These are phyloP conservation scores for Fimicolochytrium jonesii DNA, from an alignment of 192 early-diverging fungal species.

Conservation along the genomic window DNA sequence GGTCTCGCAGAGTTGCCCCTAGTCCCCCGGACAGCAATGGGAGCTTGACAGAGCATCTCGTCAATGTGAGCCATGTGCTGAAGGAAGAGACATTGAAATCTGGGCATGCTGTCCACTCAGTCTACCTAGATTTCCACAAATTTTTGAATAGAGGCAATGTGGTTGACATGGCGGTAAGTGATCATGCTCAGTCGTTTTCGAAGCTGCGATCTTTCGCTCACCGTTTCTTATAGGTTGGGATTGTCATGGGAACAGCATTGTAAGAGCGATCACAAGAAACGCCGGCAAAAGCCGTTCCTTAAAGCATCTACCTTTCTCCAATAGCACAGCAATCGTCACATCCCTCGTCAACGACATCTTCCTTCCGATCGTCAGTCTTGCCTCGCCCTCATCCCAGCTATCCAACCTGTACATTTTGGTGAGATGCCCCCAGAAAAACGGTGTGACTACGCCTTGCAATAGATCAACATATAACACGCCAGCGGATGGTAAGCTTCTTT, in stretches of 20 bases:
- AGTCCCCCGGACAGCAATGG: no score
- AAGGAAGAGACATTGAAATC: constrained; percentile 3
- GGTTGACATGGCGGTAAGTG: not conserved
- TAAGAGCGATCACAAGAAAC: no score
- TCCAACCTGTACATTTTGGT: not conserved
- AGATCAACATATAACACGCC: not conserved
- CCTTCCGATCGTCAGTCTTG: not conserved
- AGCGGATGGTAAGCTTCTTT: not conserved
- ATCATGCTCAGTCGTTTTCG: no score
- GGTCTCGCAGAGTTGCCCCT: no score
- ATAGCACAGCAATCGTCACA: not conserved
- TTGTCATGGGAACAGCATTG: no score
- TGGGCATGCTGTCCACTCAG: not conserved
- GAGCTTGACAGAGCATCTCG: no score
- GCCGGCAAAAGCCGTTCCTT: not conserved
- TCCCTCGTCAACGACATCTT: not conserved
- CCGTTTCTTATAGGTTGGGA: no score
- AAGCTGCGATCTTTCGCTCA: no score
- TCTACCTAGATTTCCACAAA: not conserved
- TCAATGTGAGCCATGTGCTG: not conserved
- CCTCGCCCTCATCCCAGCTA: not conserved
- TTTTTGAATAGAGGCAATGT: not conserved
- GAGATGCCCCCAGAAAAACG: not conserved
- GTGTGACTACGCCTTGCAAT: not conserved
- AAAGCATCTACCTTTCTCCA: not conserved